These are phyloP conservation scores for Pseudocercospora fijiensis DNA, from an alignment of 2,329 filamentous ascomycete species.

Conservation along the genomic window DNA sequence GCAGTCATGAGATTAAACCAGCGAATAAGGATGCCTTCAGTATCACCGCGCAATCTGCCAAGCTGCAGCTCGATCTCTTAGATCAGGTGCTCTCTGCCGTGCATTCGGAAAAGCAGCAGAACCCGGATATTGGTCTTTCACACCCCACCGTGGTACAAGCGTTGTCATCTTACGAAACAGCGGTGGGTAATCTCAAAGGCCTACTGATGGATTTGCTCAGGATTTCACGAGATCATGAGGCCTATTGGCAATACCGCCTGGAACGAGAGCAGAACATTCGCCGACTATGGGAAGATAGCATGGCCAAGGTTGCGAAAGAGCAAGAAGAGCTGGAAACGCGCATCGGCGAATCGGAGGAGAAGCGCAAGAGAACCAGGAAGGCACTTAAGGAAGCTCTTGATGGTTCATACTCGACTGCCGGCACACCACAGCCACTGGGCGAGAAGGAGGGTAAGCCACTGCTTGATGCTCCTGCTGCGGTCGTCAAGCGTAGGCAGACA, in stretches of 20 bases:
- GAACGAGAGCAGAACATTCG: slow-evolving; percentile 89
- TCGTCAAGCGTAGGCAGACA: slow-evolving; percentile 59
- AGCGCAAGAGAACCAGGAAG: slow-evolving; percentile 83
- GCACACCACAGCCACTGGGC: slow-evolving; percentile 16
- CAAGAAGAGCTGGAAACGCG: slow-evolving; percentile 87
- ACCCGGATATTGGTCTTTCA: slow-evolving; percentile 69
- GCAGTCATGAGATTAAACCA: slow-evolving; percentile 69
- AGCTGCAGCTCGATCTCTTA: slow-evolving; percentile 86
- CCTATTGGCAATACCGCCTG: slow-evolving; percentile 94
- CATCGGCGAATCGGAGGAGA: slow-evolving; percentile 85
- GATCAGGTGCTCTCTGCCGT: slow-evolving; percentile 82
- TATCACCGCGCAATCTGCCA: slow-evolving; percentile 94
- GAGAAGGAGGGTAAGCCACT: slow-evolving; percentile 17
- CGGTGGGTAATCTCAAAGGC: slow-evolving; percentile 80
- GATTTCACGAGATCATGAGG: slow-evolving; percentile 89
- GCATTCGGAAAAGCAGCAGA: slow-evolving; percentile 66
- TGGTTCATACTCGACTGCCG: slow-evolving; percentile 34
- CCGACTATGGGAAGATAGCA: slow-evolving; percentile 97
- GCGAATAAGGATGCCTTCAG: slow-evolving; percentile 90
- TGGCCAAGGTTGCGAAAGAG: slow-evolving; percentile 93
- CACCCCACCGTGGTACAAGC: slow-evolving; percentile 76
- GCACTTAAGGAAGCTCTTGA: slow-evolving; percentile 84
- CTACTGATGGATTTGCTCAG: slow-evolving; percentile 83
- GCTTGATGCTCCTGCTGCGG: slow-evolving; percentile 28
- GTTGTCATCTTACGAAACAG: slow-evolving; percentile 80